Conservation (phyloP, 257 asterid genomes). For the Penstemon barbatus region DNA sequence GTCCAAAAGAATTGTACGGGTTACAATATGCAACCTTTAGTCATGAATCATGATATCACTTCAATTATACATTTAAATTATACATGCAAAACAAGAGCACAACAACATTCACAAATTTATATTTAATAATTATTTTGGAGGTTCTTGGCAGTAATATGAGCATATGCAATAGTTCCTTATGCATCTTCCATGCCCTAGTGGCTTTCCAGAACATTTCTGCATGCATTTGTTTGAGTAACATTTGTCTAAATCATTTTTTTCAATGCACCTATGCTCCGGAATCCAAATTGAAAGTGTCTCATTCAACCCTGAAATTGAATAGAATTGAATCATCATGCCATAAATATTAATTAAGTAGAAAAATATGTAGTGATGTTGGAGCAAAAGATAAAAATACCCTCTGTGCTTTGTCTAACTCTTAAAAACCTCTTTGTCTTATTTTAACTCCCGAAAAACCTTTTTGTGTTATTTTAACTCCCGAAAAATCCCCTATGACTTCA, state of each 20-base stretch:
- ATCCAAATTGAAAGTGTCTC: slow-evolving; percentile 31
- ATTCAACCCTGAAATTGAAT: slow-evolving; percentile 6
- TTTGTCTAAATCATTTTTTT: background rate
- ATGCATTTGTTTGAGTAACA: slow-evolving; percentile 32
- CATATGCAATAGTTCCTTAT: slow-evolving; percentile 34
- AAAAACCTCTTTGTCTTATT: too few species aligned
- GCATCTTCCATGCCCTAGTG: slow-evolving; percentile 40
- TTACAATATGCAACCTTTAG: too few species aligned
- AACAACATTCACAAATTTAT: background rate
- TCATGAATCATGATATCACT: background rate
- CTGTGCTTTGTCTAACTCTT: too few species aligned
- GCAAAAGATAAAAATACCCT: too few species aligned
- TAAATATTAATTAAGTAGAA: too few species aligned
- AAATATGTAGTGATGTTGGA: too few species aligned
- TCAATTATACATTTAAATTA: background rate
- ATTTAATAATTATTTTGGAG: slow-evolving; percentile 29
- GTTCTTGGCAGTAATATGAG: slow-evolving; percentile 35
- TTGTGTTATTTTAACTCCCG: too few species aligned
- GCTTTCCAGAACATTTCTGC: slow-evolving; percentile 31
- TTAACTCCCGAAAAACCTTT: too few species aligned
- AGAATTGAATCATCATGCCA: background rate
- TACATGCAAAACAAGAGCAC: background rate
- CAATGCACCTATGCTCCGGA: slow-evolving; percentile 44
- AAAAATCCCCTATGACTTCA: too few species aligned
- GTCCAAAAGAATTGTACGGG: too few species aligned